Evolutionary conservation across 345 rosid species (phyloP).

Genomic region (Psidium friedrichsthalianum): DNA sequence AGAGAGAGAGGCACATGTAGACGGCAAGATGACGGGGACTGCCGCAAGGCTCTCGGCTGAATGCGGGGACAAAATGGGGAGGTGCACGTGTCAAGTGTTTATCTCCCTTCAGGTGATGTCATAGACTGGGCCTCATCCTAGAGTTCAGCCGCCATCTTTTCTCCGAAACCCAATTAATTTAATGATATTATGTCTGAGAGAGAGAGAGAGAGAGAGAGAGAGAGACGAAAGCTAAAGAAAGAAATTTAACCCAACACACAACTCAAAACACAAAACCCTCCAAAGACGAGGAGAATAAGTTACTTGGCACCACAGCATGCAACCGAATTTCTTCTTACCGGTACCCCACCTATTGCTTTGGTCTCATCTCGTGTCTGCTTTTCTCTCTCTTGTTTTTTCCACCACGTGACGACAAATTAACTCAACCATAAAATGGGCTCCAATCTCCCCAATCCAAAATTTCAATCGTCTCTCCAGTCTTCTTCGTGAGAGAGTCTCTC

Average conservation of each 20-base stretch:
- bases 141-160: conserved; percentile 38
- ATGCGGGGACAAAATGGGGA: background rate
- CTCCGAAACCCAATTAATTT: background rate
- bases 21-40: background rate
- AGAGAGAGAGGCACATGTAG: background rate
- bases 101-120: conserved; percentile 7
- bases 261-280: background rate
- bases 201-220: background rate
- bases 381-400: background rate
- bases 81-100: conserved; percentile 23
- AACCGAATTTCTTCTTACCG: conserved; percentile 4
- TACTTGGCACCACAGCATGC: background rate
- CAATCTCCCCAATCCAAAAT: conserved; percentile 45
- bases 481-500: background rate
- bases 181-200: background rate
- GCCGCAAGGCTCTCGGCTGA: background rate
- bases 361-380: conserved; percentile 15
- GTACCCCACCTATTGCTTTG: conserved; percentile 1
- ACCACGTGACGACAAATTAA: conserved; percentile 47
- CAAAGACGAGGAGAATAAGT: background rate
- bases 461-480: conserved; percentile 33
- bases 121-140: conserved; percentile 6
- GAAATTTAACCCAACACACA: background rate
- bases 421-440: conserved; percentile 50
- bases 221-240: background rate